Conservation (phyloP, 2,329 filamentous ascomycete genomes). For the Torrubiella hemipterigena region DNA sequence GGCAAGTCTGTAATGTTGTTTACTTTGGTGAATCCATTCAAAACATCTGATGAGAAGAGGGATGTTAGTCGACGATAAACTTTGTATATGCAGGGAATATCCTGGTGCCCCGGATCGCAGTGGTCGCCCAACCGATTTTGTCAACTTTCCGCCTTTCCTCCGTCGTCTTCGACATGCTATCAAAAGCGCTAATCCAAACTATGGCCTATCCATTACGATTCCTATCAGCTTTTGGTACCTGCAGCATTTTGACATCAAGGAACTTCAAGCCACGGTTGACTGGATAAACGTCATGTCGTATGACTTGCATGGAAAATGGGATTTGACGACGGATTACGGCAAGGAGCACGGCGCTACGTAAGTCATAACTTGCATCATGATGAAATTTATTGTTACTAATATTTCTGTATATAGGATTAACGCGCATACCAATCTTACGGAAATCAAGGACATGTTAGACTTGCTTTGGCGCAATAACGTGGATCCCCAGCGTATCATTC, state of each 20-base stretch:
- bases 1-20: not conserved
- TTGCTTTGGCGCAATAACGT: conserved; percentile 36
- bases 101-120: conserved; percentile 21
- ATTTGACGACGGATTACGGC: too few relatives aligned
- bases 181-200: conserved; percentile 10
- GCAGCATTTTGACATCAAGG: conserved; percentile 13
- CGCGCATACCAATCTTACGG: conserved; percentile 32
- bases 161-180: not conserved
- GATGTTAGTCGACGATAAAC: too few relatives aligned
- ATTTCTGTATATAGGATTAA: conserved; percentile 24
- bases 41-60: too few relatives aligned
- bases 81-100: conserved; percentile 17
- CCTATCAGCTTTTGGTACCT: conserved; percentile 17
- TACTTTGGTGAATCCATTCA: too few relatives aligned
- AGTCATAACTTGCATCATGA: not conserved
- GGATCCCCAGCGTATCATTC: conserved; percentile 23
- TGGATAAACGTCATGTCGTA: conserved; percentile 30
- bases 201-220: conserved; percentile 4
- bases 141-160: conserved; percentile 16
- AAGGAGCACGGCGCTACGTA: not conserved
- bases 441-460: conserved; percentile 29
- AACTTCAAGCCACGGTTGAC: conserved; percentile 14
- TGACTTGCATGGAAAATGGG: conserved; percentile 17
- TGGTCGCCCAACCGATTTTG: conserved; percentile 21
- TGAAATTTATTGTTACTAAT: not conserved